phyloP scores from a whole-genome alignment of 2,329 filamentous ascomycete species.

The Claviceps pusilla region DNA sequence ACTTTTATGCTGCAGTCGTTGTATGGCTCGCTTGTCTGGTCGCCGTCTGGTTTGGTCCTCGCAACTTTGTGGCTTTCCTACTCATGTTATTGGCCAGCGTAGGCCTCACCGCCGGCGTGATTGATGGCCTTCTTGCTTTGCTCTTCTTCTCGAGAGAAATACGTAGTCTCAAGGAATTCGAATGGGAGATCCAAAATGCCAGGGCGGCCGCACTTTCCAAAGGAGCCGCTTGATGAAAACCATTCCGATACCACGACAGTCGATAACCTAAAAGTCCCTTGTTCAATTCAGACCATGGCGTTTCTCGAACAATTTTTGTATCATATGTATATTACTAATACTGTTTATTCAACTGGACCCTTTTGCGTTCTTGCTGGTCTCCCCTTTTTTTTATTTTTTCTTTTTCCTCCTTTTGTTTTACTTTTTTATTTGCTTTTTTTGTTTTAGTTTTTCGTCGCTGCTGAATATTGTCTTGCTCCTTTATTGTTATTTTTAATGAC shows the following conservation, averaged over 20 bases:
- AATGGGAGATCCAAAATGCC: slow-evolving; percentile 76
- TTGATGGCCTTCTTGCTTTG: slow-evolving; percentile 75
- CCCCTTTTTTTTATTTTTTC: neutral
- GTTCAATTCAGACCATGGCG: neutral
- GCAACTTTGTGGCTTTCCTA: slow-evolving; percentile 63
- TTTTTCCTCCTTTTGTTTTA: neutral
- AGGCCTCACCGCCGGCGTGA: slow-evolving; percentile 55
- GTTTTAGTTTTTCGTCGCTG: neutral
- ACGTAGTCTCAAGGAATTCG: slow-evolving; percentile 72
- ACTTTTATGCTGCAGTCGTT: slow-evolving; percentile 55
- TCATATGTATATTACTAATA: slow-evolving; percentile 1
- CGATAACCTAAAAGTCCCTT: neutral
- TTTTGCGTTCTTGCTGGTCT: neutral
- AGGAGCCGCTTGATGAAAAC: neutral
- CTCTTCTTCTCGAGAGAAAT: slow-evolving; percentile 79
- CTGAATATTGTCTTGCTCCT: no score
- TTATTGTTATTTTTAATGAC: neutral
- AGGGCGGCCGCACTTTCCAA: slow-evolving; percentile 24
- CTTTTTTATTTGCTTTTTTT: neutral
- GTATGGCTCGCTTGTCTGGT: slow-evolving; percentile 61
- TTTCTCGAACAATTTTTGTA: neutral
- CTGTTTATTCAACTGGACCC: neutral
- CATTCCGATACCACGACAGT: no score
- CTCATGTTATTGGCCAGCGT: slow-evolving; percentile 69
- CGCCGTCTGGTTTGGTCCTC: slow-evolving; percentile 73